A percentile compares a stretch with the other conserved stretches of the same genome.
Evolutionary conservation across 345 rosid species (phyloP).

Genomic region (Streptanthus diversifolius): DNA sequence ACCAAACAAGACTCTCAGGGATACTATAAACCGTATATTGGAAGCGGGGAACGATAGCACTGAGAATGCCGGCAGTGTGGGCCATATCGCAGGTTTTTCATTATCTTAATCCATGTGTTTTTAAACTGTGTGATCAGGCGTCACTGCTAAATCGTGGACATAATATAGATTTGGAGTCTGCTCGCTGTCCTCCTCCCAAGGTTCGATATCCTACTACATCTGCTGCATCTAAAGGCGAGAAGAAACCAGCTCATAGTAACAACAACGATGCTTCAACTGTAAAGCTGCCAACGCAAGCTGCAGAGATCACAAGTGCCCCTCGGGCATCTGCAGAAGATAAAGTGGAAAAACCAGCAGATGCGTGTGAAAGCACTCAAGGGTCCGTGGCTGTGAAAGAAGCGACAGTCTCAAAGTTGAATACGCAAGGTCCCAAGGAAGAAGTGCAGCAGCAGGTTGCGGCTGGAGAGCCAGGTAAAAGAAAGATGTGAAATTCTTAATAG

Average conservation of each 20-base stretch:
- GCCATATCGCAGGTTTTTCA: slow-evolving; percentile 76
- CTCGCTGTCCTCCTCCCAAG: slow-evolving; percentile 64
- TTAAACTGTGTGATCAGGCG: not conserved
- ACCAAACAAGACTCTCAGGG: slow-evolving; percentile 92
- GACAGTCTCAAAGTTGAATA: slow-evolving; percentile 61
- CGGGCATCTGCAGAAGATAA: slow-evolving; percentile 42
- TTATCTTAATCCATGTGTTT: slow-evolving; percentile 10
- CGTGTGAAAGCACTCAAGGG: slow-evolving; percentile 68
- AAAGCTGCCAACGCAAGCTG: slow-evolving; percentile 40
- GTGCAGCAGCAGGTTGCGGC: slow-evolving; percentile 60
- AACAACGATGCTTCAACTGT: slow-evolving; percentile 40
- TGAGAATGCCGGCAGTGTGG: slow-evolving; percentile 75
- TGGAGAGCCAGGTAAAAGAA: slow-evolving; percentile 65
- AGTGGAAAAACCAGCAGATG: slow-evolving; percentile 46
- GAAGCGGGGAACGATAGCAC: slow-evolving; percentile 89
- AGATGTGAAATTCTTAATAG: not conserved
- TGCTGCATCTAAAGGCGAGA: slow-evolving; percentile 74
- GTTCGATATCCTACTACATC: slow-evolving; percentile 70
- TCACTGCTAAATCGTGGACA: slow-evolving; percentile 9
- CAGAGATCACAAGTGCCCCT: slow-evolving; percentile 44
- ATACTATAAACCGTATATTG: slow-evolving; percentile 85
- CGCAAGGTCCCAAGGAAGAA: slow-evolving; percentile 58
- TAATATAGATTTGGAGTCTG: slow-evolving; percentile 71
- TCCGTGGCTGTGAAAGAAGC: slow-evolving; percentile 64
- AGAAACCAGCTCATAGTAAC: slow-evolving; percentile 54